phyloP scores from a whole-genome alignment of 2,329 filamentous ascomycete genomes.

The Cryphonectria japonica region DNA sequence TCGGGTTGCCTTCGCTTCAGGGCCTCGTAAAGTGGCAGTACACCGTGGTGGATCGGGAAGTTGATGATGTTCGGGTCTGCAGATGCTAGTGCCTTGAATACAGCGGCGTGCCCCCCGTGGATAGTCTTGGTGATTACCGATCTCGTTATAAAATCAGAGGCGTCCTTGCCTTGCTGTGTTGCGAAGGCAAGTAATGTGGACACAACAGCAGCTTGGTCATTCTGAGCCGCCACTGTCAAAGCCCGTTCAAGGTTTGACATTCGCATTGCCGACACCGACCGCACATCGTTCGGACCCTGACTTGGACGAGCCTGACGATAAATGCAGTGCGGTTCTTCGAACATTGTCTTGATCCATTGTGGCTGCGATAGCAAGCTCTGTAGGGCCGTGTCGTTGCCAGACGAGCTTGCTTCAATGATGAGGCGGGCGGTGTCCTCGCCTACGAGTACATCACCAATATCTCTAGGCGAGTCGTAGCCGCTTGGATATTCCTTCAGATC shows the following conservation, averaged over 20 bases:
- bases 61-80: conserved; percentile 20
- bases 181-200: conserved; percentile 18
- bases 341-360: conserved; percentile 19
- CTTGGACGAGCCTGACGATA: conserved; percentile 7
- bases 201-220: conserved; percentile 17
- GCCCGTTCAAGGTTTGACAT: conserved; percentile 19
- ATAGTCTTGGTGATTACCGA: conserved; percentile 8
- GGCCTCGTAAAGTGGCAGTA: conserved; percentile 18
- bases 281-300: conserved; percentile 16
- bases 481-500: not conserved
- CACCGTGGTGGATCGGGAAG: conserved; percentile 17
- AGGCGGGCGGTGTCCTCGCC: conserved; percentile 20
- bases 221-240: conserved; percentile 13
- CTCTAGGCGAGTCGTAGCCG: conserved; percentile 11
- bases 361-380: conserved; percentile 20
- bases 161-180: conserved; percentile 8
- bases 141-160: conserved; percentile 3
- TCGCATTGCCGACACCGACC: conserved; percentile 2
- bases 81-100: conserved; percentile 18
- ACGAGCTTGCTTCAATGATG: conserved; percentile 23
- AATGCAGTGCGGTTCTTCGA: conserved; percentile 12
- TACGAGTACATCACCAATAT: conserved; percentile 13
- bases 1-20: conserved; percentile 19
- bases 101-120: conserved; percentile 2
- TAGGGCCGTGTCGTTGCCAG: conserved; percentile 20